A percentile compares a stretch with the other conserved stretches of the same genome.
Evolutionary conservation across 2,329 filamentous ascomycete species (phyloP).

Genomic region (Neonectria magnoliae): DNA sequence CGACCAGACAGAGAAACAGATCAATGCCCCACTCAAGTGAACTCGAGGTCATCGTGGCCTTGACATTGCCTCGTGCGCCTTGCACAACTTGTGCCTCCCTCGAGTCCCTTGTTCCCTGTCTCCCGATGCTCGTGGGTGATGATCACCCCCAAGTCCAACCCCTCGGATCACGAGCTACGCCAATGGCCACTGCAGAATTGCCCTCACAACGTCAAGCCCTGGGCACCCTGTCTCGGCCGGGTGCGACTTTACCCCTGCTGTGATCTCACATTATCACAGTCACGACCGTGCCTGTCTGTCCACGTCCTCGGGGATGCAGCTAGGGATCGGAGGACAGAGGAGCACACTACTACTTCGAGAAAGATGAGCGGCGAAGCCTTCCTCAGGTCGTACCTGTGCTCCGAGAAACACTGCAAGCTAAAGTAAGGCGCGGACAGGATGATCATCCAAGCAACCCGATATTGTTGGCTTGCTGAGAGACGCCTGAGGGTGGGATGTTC

Average conservation of each 20-base stretch:
- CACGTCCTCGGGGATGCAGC: not conserved
- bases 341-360: not conserved
- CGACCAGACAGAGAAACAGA: conserved; percentile 3
- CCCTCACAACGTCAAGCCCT: not conserved
- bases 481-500: not conserved
- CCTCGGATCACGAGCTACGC: conserved; percentile 2
- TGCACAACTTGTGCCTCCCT: conserved; percentile 2
- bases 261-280: not conserved
- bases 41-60: conserved; percentile 1
- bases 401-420: not conserved
- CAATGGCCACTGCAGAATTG: not conserved
- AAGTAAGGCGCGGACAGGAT: not conserved
- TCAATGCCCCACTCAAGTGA: conserved; percentile 5
- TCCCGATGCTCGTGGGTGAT: not conserved
- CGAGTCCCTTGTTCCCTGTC: not conserved
- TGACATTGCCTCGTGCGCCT: not conserved
- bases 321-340: conserved; percentile 8
- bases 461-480: not conserved
- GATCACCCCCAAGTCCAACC: conserved; percentile 1
- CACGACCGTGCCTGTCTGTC: not conserved
- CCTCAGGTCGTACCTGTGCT: conserved; percentile 6
- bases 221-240: not conserved
- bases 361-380: not conserved
- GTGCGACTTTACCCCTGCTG: not conserved
- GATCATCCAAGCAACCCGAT: not conserved